Base-by-base conservation (phyloP, 2,329 filamentous ascomycete species). In the Sporothrix brunneoviolacea region DNA sequence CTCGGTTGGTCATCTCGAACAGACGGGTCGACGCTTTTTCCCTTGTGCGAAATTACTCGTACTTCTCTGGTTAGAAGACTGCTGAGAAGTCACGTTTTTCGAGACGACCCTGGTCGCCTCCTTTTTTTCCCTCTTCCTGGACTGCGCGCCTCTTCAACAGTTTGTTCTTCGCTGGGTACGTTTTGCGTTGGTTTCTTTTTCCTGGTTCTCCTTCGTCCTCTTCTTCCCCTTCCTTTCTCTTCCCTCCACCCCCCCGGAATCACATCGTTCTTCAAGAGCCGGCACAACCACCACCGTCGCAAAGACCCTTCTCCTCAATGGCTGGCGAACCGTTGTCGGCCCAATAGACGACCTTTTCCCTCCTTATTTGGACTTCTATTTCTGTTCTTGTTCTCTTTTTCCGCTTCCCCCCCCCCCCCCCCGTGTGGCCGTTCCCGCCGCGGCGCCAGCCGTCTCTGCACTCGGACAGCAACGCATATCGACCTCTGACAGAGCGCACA, bases 91-190 rank as follows among this genome's bases (percentile, higher is more conserved):
- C 35, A 37, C 35, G 35, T 18, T 37, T 37, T 48, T 39, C 44
- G 43, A 38, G 18, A 35, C 16, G n/a, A 40, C 40, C 38, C 48
- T 51, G 18, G 33, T 39, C 24, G 28, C 37, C 39, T 48, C 32
- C 46, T 44, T 40, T 44, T 49, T 36, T 19, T 12, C 7, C 19
- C 37, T 33, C 8, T 40, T 22, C 28, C 8, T 28, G 27, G 4
- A 36, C 28, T 28, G 39, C 36, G 18, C 43, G 27, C 13, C 15
- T 45, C 30, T 41, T 41, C 22, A n/a, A 21, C 27, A 35, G 44
- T 53, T 18, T 53, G 51, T 53, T 49, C 46, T 53, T 53, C 16
- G 37, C 41, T 52, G 45, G 45, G 50, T 52, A 40, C 32, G 50
- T 52, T 12, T 48, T 22, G 13, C 43, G 19, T 36, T n/a, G 13